Conservation (phyloP, 106 monocot species). For the Cymbidium sinense region DNA sequence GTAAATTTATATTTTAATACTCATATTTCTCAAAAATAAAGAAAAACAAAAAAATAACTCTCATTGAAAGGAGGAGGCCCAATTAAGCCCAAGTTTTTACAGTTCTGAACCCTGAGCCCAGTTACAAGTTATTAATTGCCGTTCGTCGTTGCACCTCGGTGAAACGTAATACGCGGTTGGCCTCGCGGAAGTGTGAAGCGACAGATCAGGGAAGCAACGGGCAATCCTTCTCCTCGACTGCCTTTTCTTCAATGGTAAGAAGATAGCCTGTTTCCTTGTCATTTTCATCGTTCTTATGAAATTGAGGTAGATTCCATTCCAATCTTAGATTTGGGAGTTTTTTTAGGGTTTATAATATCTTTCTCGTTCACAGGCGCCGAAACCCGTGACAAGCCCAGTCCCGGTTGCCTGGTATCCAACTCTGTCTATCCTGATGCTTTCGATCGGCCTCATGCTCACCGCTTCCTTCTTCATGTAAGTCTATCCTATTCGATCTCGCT, state of each 20-base stretch:
- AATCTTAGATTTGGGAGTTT: not conserved
- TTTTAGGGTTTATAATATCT: slow-evolving; percentile 6
- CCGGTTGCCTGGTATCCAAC: slow-evolving; percentile 55
- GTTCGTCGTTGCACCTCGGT: not conserved
- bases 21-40: no score
- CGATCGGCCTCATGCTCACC: slow-evolving; percentile 52
- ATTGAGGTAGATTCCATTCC: not conserved
- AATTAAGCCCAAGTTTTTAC: no score
- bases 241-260: slow-evolving; percentile 1
- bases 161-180: not conserved
- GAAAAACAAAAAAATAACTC: no score
- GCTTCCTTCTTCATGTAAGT: slow-evolving; percentile 74
- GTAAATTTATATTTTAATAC: no score
- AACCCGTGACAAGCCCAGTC: slow-evolving; percentile 50
- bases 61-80: no score
- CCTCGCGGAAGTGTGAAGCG: not conserved
- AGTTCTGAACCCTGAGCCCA: no score
- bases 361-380: slow-evolving; percentile 29
- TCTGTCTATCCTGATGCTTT: slow-evolving; percentile 42
- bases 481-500: not conserved
- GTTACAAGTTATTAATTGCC: no score
- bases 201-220: not conserved
- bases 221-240: not conserved
- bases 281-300: not conserved
- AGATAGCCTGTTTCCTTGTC: not conserved